Percentiles rank a stretch among this genome's conserved stretches.
phyloP scores from a whole-genome alignment of 2,329 filamentous ascomycete genomes.

The Nemania abortiva region DNA sequence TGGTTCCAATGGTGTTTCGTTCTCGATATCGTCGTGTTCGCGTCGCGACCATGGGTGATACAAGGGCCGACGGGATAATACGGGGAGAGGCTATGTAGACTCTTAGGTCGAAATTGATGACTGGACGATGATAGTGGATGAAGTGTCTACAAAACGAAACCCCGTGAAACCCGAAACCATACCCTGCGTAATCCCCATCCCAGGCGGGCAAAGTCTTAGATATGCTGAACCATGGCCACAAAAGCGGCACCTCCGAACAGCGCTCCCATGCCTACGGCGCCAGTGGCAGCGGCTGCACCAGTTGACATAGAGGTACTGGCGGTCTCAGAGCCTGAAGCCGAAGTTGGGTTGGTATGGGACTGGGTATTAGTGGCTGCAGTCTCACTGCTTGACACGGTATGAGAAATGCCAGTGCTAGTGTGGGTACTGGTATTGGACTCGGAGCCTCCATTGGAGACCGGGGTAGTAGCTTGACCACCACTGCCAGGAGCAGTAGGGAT shows the following conservation, averaged over 20 bases:
- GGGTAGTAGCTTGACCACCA: constrained; percentile 7
- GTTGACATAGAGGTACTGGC: constrained; percentile 21
- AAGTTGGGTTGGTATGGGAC: constrained; percentile 15
- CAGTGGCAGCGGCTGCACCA: constrained; percentile 34
- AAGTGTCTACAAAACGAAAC: constrained; percentile 22
- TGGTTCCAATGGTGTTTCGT: background rate
- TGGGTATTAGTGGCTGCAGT: constrained; percentile 21
- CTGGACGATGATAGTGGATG: background rate
- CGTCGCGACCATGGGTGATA: constrained; percentile 10
- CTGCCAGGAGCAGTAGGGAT: constrained; percentile 17
- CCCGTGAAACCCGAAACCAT: constrained; percentile 8
- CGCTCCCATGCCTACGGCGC: constrained; percentile 34
- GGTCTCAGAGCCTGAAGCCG: constrained; percentile 13
- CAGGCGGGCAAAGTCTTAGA: constrained; percentile 28
- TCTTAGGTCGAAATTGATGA: constrained; percentile 2
- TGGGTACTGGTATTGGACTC: constrained; percentile 19
- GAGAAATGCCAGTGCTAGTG: constrained; percentile 22
- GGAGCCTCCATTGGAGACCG: constrained; percentile 22
- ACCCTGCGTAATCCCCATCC: constrained; percentile 15
- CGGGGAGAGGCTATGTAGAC: background rate
- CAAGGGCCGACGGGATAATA: background rate
- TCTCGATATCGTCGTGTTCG: background rate
- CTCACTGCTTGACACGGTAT: constrained; percentile 18
- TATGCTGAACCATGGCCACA: constrained; percentile 37
- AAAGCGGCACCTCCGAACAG: constrained; percentile 41